Percentiles rank a stretch among this genome's conserved stretches.
Evolutionary conservation across 2,329 filamentous ascomycete genomes (phyloP).

Genomic region (Taxawa tesnikishii): DNA sequence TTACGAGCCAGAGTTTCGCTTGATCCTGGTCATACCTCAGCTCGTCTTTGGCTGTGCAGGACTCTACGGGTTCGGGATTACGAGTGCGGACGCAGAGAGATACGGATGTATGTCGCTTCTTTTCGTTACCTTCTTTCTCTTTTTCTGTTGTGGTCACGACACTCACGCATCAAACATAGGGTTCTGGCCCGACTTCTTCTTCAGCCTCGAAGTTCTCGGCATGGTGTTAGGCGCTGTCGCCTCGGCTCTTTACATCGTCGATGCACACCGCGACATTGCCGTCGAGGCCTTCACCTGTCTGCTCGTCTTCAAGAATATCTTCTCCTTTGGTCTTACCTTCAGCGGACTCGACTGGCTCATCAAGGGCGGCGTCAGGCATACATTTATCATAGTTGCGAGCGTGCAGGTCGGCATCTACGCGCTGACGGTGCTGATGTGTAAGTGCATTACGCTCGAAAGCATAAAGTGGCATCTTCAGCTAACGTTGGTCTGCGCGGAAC

Average conservation of each 20-base stretch:
- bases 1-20: slow-evolving; percentile 85
- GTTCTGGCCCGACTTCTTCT: slow-evolving; percentile 65
- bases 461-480: too few species aligned
- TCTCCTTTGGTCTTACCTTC: slow-evolving; percentile 76
- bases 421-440: slow-evolving; percentile 62
- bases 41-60: slow-evolving; percentile 65
- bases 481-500: background rate
- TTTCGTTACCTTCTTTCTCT: background rate
- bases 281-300: slow-evolving; percentile 84
- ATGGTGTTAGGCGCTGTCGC: slow-evolving; percentile 90
- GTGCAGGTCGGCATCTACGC: slow-evolving; percentile 69
- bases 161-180: too few species aligned
- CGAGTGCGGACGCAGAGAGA: slow-evolving; percentile 44
- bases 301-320: slow-evolving; percentile 90
- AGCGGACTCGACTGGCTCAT: slow-evolving; percentile 77
- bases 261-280: slow-evolving; percentile 77
- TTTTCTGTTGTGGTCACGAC: too few species aligned
- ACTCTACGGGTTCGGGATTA: slow-evolving; percentile 74
- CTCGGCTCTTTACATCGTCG: slow-evolving; percentile 77
- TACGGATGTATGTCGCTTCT: slow-evolving; percentile 46
- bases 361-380: slow-evolving; percentile 43
- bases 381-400: slow-evolving; percentile 60
- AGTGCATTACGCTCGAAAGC: too few species aligned
- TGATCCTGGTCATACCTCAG: slow-evolving; percentile 73
- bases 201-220: slow-evolving; percentile 69